Evolutionary conservation across 768 basidiomycete genomes (phyloP), one percentile per base, ranked within the genome.

Genomic region (Psilocybe sp.): DNA sequence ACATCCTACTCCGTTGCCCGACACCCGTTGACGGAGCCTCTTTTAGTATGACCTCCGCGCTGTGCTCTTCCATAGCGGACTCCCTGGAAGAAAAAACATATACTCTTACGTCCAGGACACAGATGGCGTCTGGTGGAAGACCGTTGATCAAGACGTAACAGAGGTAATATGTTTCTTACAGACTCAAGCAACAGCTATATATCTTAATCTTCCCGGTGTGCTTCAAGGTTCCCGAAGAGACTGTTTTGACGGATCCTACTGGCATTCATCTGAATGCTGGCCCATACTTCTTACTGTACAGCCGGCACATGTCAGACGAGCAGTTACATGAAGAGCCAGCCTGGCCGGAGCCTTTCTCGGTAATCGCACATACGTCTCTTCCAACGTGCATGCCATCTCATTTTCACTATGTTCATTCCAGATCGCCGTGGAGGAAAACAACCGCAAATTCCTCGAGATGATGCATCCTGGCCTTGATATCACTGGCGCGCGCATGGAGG

Each of bases 71-170:
- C 87, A 91, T 56, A 88, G 87, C 10, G 90, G 90, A 4, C 67
- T 89, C 31, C 85, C 82, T 37, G 90, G 90, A 8, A 73, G 91
- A 40, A 88, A 79, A 49, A 86, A 90, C 57, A 69, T 89, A 8
- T 89, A 90, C 62, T 86, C 87, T 5, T 93, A 91, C 54, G 81
- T 89, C 11, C 79, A 84, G 51, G 78, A 83, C 49, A 64, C 63
- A 23, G 75, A 80, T 39, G 83, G 77, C 5, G 67, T 63, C 3
- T 93, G 90, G 90, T 92, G 88, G 87, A 92, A 88, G 68, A 85
- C 82, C 2, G 74, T 86, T 7, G 91, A 91, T 57, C 78, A 79
- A 50, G 68, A 71, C 10, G 84, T 90, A 2, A 81, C 79, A 1
- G 80, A 87, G 76, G 89, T 82, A 52, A 28, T 28, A 28, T 3